Conservation (phyloP, 805 yeast species). For the Phaffomyces opuntiae region DNA sequence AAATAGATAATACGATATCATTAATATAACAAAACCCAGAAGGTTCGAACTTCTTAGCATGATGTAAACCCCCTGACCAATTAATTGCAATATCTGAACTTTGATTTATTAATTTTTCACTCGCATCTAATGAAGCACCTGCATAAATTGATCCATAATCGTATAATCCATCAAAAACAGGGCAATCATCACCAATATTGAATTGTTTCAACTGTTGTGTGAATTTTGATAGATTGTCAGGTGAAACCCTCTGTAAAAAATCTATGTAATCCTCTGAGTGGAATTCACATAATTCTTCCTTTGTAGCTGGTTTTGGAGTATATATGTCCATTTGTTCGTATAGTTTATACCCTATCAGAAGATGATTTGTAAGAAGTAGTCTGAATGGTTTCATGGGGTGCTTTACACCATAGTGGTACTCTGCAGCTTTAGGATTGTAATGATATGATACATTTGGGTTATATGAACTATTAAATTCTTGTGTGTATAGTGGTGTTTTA, state of each 20-base stretch:
- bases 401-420: constrained; percentile 73
- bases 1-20: constrained; percentile 80
- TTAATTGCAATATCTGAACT: constrained; percentile 89
- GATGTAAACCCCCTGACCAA: constrained; percentile 92
- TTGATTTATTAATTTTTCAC: constrained; percentile 71
- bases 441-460: constrained; percentile 75
- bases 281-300: constrained; percentile 96
- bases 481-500: constrained; percentile 40
- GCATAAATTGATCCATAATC: constrained; percentile 76
- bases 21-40: constrained; percentile 88
- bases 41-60: constrained; percentile 86
- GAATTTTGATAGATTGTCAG: constrained; percentile 83
- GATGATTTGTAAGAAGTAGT: constrained; percentile 96
- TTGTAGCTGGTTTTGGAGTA: constrained; percentile 95
- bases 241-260: constrained; percentile 82
- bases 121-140: constrained; percentile 88
- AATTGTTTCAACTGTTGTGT: constrained; percentile 84
- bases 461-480: constrained; percentile 28
- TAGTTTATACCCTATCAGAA: constrained; percentile 94
- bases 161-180: constrained; percentile 72
- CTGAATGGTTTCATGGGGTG: constrained; percentile 99
- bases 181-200: constrained; percentile 95
- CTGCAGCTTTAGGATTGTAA: constrained; percentile 58
- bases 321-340: constrained; percentile 92
- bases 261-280: constrained; percentile 97